Percentiles rank a stretch among this genome's conserved stretches.
Conservation (phyloP, 2,329 filamentous ascomycete genomes). For the Uncinocarpus reesii region DNA sequence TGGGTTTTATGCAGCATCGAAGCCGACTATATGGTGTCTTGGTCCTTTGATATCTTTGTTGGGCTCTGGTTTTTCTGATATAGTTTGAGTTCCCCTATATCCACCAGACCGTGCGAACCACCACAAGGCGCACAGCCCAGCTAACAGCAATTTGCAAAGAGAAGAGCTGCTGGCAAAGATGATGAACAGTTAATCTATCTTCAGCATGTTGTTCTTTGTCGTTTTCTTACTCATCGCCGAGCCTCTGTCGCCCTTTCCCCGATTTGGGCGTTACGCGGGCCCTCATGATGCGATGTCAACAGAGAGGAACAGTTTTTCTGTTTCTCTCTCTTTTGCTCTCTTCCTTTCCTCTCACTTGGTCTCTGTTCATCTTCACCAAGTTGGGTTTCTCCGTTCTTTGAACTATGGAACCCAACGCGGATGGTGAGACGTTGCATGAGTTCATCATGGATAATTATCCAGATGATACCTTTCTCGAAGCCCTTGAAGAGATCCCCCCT, state of each 20-base stretch:
- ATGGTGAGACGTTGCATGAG: neutral
- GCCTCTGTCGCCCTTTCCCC: slow-evolving; percentile 14
- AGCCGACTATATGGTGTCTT: no score
- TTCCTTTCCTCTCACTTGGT: neutral
- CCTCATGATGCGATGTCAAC: slow-evolving; percentile 1
- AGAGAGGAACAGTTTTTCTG: neutral
- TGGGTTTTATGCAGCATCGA: no score
- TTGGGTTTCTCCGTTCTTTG: neutral
- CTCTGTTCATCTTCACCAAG: neutral
- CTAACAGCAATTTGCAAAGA: no score
- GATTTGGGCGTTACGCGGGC: slow-evolving; percentile 7
- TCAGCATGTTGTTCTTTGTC: neutral
- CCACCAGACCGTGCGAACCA: no score
- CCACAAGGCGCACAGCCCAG: no score
- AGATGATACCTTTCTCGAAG: neutral
- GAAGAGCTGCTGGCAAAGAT: neutral
- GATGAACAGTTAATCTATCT: neutral
- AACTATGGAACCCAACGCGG: slow-evolving; percentile 9
- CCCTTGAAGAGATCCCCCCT: neutral
- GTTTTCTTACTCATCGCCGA: slow-evolving; percentile 8
- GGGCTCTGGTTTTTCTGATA: no score
- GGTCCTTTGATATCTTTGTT: no score
- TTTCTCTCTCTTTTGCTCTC: neutral
- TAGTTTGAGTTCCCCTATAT: no score
- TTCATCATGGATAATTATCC: slow-evolving; percentile 6